Base-by-base conservation (phyloP, 345 rosid species). In the Pugionium dolabratum region DNA sequence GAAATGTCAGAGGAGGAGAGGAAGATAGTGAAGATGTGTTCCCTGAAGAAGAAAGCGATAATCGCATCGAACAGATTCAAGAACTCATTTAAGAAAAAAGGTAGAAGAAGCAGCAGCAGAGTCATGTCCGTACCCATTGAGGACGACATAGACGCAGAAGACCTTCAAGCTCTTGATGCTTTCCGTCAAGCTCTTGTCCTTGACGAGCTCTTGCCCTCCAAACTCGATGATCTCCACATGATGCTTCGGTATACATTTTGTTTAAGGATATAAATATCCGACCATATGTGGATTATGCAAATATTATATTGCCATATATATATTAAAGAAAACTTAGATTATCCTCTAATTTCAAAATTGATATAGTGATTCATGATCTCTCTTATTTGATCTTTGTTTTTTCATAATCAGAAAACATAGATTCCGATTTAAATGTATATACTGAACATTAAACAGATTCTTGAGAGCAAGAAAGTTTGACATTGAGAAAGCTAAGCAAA, bases 381-480 rank as follows among this genome's bases (percentile, higher is more conserved):
- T 57, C 62, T 59, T 42, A 31, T 11, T 7, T 41, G 36, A 40
- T 41, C 37, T 30, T 43, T 34, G 5, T 3, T n/a, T 42, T 30
- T 11, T 42, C 39, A 59, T 30, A 26, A 28, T 49, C 7, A 25
- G 5, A 28, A 44, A 37, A 45, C 41, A 54, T 53, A 37, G 2
- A 36, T 37, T 18, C 18, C 18, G 6, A 71, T 4, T 47, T 4
- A 55, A 10, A 9, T 9, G n/a, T 41, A 49, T 30, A 18, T 33
- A 18, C 7, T 64, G 31, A 57, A 42, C 53, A 64, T 31, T 25
- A 39, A 56, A 75, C 80, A 95, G 99, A 80, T 95, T 95, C 49
- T 76, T 95, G 83, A 91, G 91, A 75, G 99, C 98, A 51, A 86
- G 99, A 73, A 95, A 91, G 84, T 95, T 87, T 69, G 99, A 95